phyloP scores from a whole-genome alignment of 202 grass and related monocot genomes.

The Elaeis oleifera region DNA sequence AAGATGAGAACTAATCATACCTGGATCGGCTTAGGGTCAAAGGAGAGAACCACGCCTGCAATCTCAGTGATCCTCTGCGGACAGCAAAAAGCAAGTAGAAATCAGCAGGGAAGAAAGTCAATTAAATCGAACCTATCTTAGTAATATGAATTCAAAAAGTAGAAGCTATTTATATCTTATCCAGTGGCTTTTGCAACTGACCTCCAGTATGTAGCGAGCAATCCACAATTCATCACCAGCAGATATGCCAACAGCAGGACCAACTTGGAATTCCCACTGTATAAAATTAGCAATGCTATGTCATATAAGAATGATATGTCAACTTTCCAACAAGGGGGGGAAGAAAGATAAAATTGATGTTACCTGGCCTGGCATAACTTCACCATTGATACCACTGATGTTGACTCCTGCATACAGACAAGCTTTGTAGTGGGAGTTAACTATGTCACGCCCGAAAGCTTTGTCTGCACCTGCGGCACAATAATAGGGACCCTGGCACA shows the following conservation, averaged over 20 bases:
- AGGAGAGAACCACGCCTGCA: conserved; percentile 68
- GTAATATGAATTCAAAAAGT: background rate
- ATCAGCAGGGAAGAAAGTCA: background rate
- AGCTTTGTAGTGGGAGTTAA: conserved; percentile 93
- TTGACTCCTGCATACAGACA: conserved; percentile 84
- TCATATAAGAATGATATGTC: background rate
- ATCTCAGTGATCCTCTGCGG: conserved; percentile 93
- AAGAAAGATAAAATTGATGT: background rate
- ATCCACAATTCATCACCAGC: conserved; percentile 79
- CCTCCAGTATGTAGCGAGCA: conserved; percentile 96
- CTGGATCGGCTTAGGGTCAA: conserved; percentile 93
- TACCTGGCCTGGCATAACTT: conserved; percentile 99
- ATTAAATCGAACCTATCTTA: background rate
- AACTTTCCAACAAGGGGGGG: background rate
- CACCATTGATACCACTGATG: conserved; percentile 95
- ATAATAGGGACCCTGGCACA: conserved; percentile 81
- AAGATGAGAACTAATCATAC: background rate
- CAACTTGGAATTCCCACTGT: conserved; percentile 98
- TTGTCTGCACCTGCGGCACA: conserved; percentile 75
- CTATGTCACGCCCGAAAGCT: conserved; percentile 84
- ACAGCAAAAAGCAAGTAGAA: background rate
- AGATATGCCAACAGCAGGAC: conserved; percentile 70
- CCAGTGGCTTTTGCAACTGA: conserved; percentile 5
- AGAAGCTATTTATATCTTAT: background rate
- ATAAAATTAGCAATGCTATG: background rate